phyloP scores from a whole-genome alignment of 148 eudicot genomes.

The Amaranthus hypochondriacus region DNA sequence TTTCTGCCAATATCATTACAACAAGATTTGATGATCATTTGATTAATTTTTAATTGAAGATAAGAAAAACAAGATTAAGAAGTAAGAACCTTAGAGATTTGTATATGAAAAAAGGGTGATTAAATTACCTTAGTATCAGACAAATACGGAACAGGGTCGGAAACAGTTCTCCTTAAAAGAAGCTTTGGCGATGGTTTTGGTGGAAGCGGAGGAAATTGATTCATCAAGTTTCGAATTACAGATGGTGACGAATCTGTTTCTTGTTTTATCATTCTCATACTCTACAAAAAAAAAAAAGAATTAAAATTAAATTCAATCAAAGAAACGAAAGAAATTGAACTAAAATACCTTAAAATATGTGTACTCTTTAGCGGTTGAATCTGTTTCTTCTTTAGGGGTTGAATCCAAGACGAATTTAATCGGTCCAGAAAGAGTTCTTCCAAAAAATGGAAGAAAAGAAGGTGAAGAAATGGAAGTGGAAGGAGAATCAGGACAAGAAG shows the following conservation, averaged over 20 bases:
- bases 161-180: slow-evolving; percentile 8
- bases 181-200: slow-evolving; percentile 4
- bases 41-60: no score
- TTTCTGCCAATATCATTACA: neutral
- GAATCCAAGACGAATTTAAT: neutral
- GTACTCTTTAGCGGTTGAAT: neutral
- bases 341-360: neutral
- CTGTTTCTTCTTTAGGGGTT: neutral
- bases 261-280: neutral
- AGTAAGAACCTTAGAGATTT: neutral
- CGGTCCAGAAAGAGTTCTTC: neutral
- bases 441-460: neutral
- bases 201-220: slow-evolving; percentile 10
- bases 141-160: slow-evolving; percentile 2
- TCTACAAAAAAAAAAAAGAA: neutral
- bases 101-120: no score
- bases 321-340: no score
- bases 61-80: no score
- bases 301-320: neutral
- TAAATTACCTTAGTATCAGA: neutral
- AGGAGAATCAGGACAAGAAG: neutral
- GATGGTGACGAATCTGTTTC: neutral
- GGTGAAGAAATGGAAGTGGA: neutral
- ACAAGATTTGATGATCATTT: no score
- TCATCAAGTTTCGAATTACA: neutral